Evolutionary conservation across 345 rosid species (phyloP).

Genomic region (Euphorbia tirucalli): DNA sequence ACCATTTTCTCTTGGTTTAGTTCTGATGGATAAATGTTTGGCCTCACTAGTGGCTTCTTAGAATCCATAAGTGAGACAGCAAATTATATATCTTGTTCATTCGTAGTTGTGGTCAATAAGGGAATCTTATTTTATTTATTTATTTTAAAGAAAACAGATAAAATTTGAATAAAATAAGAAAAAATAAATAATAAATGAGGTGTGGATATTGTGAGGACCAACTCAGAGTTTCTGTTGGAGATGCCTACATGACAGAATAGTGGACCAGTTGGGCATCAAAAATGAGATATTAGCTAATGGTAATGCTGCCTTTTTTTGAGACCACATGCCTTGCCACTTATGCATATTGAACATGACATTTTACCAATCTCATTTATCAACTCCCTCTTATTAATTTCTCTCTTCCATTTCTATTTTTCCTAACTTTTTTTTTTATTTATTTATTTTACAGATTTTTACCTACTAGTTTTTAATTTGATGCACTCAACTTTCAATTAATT

Average conservation of each 20-base stretch:
- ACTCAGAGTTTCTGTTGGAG: slow-evolving; percentile 10
- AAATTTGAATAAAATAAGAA: background rate
- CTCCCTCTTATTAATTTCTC: background rate
- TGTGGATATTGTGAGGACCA: slow-evolving; percentile 13
- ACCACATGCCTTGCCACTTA: slow-evolving; percentile 37
- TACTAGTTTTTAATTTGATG: too few relatives aligned
- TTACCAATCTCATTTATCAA: slow-evolving; percentile 23
- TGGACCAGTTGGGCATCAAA: slow-evolving; percentile 29
- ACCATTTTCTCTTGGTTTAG: background rate
- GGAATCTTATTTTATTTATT: too few relatives aligned
- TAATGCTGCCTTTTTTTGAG: slow-evolving; percentile 37
- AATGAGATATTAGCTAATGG: slow-evolving; percentile 22
- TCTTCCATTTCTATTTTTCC: background rate
- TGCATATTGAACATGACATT: slow-evolving; percentile 27
- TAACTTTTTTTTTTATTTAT: background rate
- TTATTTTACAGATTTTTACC: too few relatives aligned
- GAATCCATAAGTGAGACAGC: slow-evolving; percentile 7
- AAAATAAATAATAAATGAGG: background rate
- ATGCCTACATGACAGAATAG: slow-evolving; percentile 22
- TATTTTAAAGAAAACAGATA: background rate
- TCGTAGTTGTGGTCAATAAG: background rate
- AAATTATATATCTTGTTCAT: background rate
- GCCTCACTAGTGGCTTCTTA: background rate
- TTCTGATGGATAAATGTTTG: background rate
- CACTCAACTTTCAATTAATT: too few relatives aligned